Base-by-base conservation (phyloP, 345 rosid species). In the Syzygium aromaticum region DNA sequence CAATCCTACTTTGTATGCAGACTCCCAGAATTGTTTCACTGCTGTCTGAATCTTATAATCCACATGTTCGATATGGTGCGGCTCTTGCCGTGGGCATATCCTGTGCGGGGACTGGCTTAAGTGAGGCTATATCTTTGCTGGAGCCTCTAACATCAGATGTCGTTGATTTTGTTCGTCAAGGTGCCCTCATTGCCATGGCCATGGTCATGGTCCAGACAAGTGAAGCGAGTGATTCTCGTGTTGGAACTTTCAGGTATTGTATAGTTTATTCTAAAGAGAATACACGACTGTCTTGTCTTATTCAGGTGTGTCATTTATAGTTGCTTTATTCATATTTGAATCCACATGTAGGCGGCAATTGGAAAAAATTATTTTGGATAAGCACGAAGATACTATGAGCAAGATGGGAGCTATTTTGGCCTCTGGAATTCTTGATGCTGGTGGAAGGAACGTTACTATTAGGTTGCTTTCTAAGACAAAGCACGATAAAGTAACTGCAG, bases 391-490 rank as follows among this genome's bases (percentile, higher is more conserved):
- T 80, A 96, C 99, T 85, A 98, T 96, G 99, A 98, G 99, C 95
- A 98, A 98, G 93, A 98, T 98, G 99, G 99, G 99, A 84, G 99
- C 99, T 17, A 96, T 98, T 89, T 90, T 98, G 91, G 99, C 99
- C 52, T 95, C 98, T 82, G 99, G 99, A 85, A 96, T 98, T 87
- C 98, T 98, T 84, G 99, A 96, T 92, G 99, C 99, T 38, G 99
- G 99, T 88, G 99, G 99, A n/a, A 95, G 99, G 93, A 98, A 98
- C 86, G 99, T 98, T 86, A 98, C 98, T 1, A 96, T 96, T 88
- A 93, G 96, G 91, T 85, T 98, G 88, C 98, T 96, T 86, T 98
- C 99, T 19, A 98, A 98, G 96, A 93, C 99, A 33, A 98, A 95
- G 86, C 99, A 98, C 27, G 99, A 98, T 89, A 96, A 96, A 94